Percentiles rank a stretch among this genome's conserved stretches.
Evolutionary conservation across 1,284 basidiomycete genomes (phyloP).

Genomic region (Boletus mariae): DNA sequence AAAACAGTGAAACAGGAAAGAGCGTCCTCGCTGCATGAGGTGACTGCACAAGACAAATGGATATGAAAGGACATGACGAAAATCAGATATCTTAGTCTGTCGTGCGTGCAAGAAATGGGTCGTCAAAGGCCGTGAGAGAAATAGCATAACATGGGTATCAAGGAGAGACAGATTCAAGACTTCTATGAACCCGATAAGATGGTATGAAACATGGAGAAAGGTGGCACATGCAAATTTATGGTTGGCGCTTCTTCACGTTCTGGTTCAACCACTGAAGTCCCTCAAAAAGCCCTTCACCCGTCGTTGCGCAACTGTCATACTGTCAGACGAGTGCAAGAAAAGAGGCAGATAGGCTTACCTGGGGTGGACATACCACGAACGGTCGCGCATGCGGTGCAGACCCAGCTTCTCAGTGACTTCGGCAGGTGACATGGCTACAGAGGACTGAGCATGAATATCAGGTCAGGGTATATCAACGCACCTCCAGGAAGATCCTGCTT

Average conservation of each 20-base stretch:
- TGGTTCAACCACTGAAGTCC: constrained; percentile 95
- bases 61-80: constrained; percentile 28
- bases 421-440: constrained; percentile 89
- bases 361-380: constrained; percentile 99
- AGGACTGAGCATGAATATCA: constrained; percentile 5
- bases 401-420: constrained; percentile 98
- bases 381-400: constrained; percentile 91
- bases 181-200: constrained; percentile 22
- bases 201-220: constrained; percentile 11
- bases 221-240: constrained; percentile 38
- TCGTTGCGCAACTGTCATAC: constrained; percentile 79
- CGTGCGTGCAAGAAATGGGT: constrained; percentile 31
- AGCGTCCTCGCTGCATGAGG: constrained; percentile 17
- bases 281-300: constrained; percentile 93
- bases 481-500: constrained; percentile 99
- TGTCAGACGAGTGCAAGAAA: constrained; percentile 11
- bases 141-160: constrained; percentile 37
- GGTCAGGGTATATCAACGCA: constrained; percentile 36
- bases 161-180: constrained; percentile 18
- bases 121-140: constrained; percentile 34
- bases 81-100: constrained; percentile 32
- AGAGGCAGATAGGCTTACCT: constrained; percentile 56
- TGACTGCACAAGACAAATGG: constrained; percentile 23
- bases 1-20: constrained; percentile 13
- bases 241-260: constrained; percentile 89